These are phyloP conservation scores for Pythium angustatum DNA, from an alignment of 352 stramenopile genomes.

Conservation along the genomic window DNA sequence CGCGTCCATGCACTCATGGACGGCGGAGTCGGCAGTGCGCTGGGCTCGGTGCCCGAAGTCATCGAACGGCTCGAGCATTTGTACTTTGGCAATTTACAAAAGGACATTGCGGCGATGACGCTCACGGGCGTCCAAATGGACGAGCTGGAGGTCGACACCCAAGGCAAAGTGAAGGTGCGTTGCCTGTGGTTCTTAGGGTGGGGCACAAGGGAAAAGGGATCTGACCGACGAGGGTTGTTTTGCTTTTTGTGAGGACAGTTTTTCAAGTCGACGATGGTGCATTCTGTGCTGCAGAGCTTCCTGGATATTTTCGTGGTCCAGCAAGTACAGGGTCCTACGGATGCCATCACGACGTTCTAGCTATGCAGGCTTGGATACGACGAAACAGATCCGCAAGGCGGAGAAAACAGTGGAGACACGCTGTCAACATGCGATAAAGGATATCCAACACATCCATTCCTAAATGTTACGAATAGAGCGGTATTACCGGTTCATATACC, in stretches of 20 bases:
- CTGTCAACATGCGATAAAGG: too few species aligned
- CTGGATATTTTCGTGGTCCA: constrained; percentile 27
- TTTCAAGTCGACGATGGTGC: constrained; percentile 25
- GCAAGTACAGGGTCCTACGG: constrained; percentile 2
- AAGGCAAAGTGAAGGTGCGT: constrained; percentile 28
- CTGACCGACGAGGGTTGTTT: not conserved
- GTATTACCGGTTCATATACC: constrained; percentile 9
- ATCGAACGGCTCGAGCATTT: constrained; percentile 21
- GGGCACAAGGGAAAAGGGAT: too few species aligned
- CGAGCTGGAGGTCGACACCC: constrained; percentile 19
- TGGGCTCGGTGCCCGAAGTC: constrained; percentile 22
- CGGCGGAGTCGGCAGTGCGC: constrained; percentile 12
- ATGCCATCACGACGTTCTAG: constrained; percentile 20
- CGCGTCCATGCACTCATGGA: constrained; percentile 19
- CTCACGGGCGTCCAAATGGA: constrained; percentile 28
- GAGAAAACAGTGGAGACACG: too few species aligned
- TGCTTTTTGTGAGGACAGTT: constrained; percentile 8
- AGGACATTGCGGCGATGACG: constrained; percentile 24
- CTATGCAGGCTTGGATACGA: too few species aligned
- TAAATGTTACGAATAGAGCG: not conserved
- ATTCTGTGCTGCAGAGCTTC: constrained; percentile 25
- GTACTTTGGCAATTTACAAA: constrained; percentile 26
- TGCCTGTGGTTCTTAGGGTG: not conserved
- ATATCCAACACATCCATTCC: not conserved
- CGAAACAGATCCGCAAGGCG: too few species aligned